Evolutionary conservation across 2,329 filamentous ascomycete species (phyloP), one percentile per base, ranked within the genome.

Genomic region (Fusarium veterinarium): DNA sequence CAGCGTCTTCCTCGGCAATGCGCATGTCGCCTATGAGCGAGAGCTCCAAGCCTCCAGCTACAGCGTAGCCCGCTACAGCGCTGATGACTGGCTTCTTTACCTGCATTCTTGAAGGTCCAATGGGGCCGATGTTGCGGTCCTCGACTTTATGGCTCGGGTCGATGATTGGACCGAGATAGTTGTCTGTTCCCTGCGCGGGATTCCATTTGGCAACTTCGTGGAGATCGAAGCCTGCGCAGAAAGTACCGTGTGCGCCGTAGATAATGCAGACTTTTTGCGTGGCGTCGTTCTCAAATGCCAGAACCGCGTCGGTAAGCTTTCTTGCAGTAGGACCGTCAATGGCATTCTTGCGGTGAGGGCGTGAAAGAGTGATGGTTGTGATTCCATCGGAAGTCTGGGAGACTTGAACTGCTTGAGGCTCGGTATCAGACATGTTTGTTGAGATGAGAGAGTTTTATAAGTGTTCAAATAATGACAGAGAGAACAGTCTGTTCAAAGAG

Each of bases 1-100:
- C 23, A 0, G 64, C 44, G 5, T 67, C 52, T 40, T 67, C 64
- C 19, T 67, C 64, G 8, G 23, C 64, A 13, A 67, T 6, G 0
- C 64, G 64, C 1, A 67, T 60, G n/a, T 67, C 64, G 8, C 63
- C 64, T n/a, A 67, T 41, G 4, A 67, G 64, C 3, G 64, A 67
- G 0, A 67, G 64, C 2, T 67, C 64, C 1, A 67, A 4, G 1
- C 64, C 64, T 6, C 64, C 64, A 1, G 64, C 64, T 3, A 67
- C 55, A 12, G 63, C 53, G 4, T 67, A 67, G 9, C 64, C 64
- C 0, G 64, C 31, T 0, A 67, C 53, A 2, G 64, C 64, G 9
- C 64, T 67, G n/a, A 67, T 67, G 10, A 67, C 45, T 3, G 63
- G 64, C 2, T 67, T 67, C 13, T 61, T 67, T 0, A 67, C 38